Conservation (phyloP, 768 basidiomycete genomes). For the Favolaschia claudopus region DNA sequence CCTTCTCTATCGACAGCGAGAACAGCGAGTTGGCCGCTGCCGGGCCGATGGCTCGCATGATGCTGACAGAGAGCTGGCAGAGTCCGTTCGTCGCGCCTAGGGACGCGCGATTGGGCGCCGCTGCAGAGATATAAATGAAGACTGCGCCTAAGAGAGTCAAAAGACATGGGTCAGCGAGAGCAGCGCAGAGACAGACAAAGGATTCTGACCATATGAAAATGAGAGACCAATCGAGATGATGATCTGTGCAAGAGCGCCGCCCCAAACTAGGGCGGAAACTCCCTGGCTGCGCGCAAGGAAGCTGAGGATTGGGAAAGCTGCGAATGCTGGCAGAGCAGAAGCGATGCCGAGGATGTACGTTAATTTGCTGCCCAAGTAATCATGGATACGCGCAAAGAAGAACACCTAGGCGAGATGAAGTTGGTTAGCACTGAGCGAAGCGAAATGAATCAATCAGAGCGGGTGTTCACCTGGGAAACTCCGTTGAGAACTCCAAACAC, state of each 20-base stretch:
- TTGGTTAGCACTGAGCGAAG: conserved; percentile 54
- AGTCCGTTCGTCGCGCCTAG: conserved; percentile 61
- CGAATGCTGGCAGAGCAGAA: conserved; percentile 52
- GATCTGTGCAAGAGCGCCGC: conserved; percentile 36
- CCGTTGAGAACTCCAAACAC: conserved; percentile 61
- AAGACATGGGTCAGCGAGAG: neutral
- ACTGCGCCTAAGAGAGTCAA: conserved; percentile 42
- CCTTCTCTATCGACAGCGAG: conserved; percentile 59
- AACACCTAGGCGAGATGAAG: conserved; percentile 59
- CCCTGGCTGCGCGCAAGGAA: conserved; percentile 43
- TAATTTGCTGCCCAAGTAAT: conserved; percentile 60
- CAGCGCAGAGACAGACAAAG: conserved; percentile 32
- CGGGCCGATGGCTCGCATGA: conserved; percentile 57
- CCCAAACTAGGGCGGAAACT: conserved; percentile 36
- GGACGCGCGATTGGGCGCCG: conserved; percentile 57
- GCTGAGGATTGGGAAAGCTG: conserved; percentile 60
- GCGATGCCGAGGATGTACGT: conserved; percentile 55
- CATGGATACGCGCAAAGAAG: conserved; percentile 59
- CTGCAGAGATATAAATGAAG: conserved; percentile 58
- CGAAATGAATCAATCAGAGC: conserved; percentile 42
- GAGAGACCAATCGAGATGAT: conserved; percentile 39
- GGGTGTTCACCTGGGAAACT: conserved; percentile 50
- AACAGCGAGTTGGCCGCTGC: conserved; percentile 65
- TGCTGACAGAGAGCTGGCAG: conserved; percentile 45
- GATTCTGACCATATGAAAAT: conserved; percentile 43